Base-by-base conservation (phyloP, 129 eudicot species). In the Lactuca saligna region DNA sequence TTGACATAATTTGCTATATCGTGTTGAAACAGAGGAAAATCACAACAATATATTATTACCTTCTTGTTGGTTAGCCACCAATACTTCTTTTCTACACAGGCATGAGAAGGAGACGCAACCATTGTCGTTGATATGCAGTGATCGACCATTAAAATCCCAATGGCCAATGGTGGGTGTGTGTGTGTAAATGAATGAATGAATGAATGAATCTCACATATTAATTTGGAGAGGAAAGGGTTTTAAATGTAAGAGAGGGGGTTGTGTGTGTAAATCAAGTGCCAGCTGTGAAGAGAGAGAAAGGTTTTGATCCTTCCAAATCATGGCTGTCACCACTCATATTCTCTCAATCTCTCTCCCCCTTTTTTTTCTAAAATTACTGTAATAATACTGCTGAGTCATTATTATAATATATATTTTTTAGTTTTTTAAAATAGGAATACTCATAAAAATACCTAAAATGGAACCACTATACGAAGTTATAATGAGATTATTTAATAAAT, bases 41-140 rank as follows among this genome's bases (percentile, higher is more conserved):
- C 4, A 66, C 3, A 17, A 25, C 0, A 17, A 29, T 69, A 35
- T 3, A 16, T 4, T 3, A 16, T 4, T 78, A 89, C 99, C 97
- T 89, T 89, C 73, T 73, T 81, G 70, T 79, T 94, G 65, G 82
- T 89, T 63, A 85, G 91, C 97, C 97, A 94, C 99, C 99, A 93
- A 42, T 82, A 84, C 66, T 89, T 93, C 81, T 82, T 89, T 42
- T 93, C 99, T 53, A 73, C 68, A 72, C 76, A 77, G 42, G 85
- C 65, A 63, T 78, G 76, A n/a, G 82, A 81, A 50, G 95, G 91
- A 49, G 91, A 79, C 57, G 80, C 73, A 67, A 82, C 81, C 97
- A 85, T 87, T 57, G 82, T 66, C 46, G 46, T 14, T 73, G 71
- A 50, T 34, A 70, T 56, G 66, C 69, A 79, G 62, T 29, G 63